Evolutionary conservation across 352 stramenopile species (phyloP), one percentile per base, ranked within the genome.

Genomic region (Pythium phragmiticola): DNA sequence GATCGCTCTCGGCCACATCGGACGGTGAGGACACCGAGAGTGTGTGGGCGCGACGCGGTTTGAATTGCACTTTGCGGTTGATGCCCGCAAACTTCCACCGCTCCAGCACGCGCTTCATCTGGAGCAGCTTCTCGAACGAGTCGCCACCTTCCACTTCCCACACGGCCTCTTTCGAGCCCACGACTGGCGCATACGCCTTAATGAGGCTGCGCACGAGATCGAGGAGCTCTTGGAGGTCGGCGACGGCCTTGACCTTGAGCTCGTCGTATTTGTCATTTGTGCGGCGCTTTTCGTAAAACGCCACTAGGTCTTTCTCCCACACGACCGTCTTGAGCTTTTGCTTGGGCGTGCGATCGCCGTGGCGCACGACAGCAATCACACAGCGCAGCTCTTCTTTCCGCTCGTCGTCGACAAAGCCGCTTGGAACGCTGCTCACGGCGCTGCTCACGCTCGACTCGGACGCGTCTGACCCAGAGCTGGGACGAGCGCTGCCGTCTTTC

Each of bases 301-400:
- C 69, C 4, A 98, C 75, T 9, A 98, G 76, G 23, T 88, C 77
- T 26, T 85, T 81, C 50, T 96, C 87, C 69, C 82, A 93, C 46
- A 97, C 82, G 21, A 94, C 77, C 7, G 96, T 97, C 73, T 98
- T 98, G 28, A 98, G 83, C 69, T 99, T 99, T 74, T 99, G 97
- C 78, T 99, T 99, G 0, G 98, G 98, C 9, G 98, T 99, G 47
- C 98, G 84, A 76, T 99, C 98, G 11, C 97, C 98, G 70, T 99
- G 98, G 33, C 98, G 88, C 50, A 99, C 89, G 41, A 99, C 91
- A 8, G 97, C 97, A 70, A 99, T 99, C 17, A 99, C 97, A 68
- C 97, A 99, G 28, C 98, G 92, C 30, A 99, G 76, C 33, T 99
- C 97, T 73, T 99, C 95, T 57, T 97, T 86, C 55, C 87, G 83